Evolutionary conservation across 2,329 filamentous ascomycete species (phyloP).

Genomic region (Penicillium sp.): DNA sequence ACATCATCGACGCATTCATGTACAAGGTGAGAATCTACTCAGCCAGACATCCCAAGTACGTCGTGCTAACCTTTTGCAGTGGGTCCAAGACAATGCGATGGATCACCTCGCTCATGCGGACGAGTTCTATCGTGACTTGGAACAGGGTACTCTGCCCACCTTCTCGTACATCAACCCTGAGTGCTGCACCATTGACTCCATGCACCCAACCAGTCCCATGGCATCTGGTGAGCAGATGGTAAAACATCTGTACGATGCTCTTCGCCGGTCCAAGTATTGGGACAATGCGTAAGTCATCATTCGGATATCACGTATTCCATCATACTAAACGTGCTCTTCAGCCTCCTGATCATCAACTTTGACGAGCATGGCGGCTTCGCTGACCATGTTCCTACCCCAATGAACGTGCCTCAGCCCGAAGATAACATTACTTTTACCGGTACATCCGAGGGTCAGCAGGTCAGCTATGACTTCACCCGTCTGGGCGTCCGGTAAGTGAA

Average conservation of each 20-base stretch:
- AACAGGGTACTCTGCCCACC: conserved; percentile 65
- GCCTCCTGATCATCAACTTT: conserved; percentile 43
- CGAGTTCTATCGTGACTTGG: conserved; percentile 67
- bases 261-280: conserved; percentile 45
- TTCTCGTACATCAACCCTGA: conserved; percentile 57
- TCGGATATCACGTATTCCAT: not conserved
- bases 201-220: conserved; percentile 44
- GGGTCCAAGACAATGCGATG: conserved; percentile 42
- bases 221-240: conserved; percentile 42
- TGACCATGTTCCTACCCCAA: conserved; percentile 42
- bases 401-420: conserved; percentile 38
- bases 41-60: no score
- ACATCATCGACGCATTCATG: conserved; percentile 40
- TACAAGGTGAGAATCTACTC: conserved; percentile 28
- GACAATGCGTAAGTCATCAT: conserved; percentile 31
- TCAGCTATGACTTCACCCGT: conserved; percentile 43
- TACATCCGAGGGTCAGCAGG: conserved; percentile 32
- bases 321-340: conserved; percentile 6
- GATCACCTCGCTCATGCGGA: conserved; percentile 33
- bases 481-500: conserved; percentile 37
- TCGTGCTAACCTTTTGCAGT: conserved; percentile 20
- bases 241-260: conserved; percentile 46
- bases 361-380: conserved; percentile 47
- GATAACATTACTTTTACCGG: conserved; percentile 35
- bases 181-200: conserved; percentile 38